Conservation (phyloP, 257 asterid genomes). For the Scutellaria galericulata region DNA sequence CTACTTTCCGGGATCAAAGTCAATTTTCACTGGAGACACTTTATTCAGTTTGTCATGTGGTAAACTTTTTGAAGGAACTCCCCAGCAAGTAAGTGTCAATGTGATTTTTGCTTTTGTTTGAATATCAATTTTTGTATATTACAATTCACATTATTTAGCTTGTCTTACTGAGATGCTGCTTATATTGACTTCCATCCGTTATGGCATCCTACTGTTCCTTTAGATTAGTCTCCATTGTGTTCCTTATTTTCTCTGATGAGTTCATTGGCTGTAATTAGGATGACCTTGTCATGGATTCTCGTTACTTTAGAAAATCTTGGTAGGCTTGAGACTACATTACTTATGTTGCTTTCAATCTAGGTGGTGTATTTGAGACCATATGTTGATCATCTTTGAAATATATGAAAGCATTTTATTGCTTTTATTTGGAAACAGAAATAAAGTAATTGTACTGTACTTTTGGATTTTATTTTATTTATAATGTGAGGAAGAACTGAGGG, state of each 20-base stretch:
- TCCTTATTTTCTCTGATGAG: constrained; percentile 10
- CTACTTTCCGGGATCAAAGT: constrained; percentile 84
- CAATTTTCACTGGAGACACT: constrained; percentile 93
- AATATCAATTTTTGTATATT: not conserved
- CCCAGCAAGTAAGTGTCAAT: constrained; percentile 65
- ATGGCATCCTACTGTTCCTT: constrained; percentile 6
- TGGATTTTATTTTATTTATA: no score
- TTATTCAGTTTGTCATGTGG: constrained; percentile 97
- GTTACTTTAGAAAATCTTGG: constrained; percentile 6
- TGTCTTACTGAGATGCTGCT: constrained; percentile 13
- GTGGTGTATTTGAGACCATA: constrained; percentile 17
- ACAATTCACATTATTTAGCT: not conserved
- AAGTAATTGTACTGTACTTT: not conserved
- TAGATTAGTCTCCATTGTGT: not conserved
- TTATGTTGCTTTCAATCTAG: not conserved
- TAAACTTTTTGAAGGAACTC: constrained; percentile 92
- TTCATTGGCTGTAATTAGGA: constrained; percentile 18
- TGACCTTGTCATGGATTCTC: constrained; percentile 6
- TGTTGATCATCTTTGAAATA: not conserved
- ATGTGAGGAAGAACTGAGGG: not conserved
- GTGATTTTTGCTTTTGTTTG: constrained; percentile 21
- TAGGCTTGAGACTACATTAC: not conserved
- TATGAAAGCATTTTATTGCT: not conserved
- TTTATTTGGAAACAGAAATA: not conserved
- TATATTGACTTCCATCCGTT: not conserved